These are phyloP conservation scores for Solanum chmielewskii DNA, from an alignment of 257 asterid species.

Conservation along the genomic window DNA sequence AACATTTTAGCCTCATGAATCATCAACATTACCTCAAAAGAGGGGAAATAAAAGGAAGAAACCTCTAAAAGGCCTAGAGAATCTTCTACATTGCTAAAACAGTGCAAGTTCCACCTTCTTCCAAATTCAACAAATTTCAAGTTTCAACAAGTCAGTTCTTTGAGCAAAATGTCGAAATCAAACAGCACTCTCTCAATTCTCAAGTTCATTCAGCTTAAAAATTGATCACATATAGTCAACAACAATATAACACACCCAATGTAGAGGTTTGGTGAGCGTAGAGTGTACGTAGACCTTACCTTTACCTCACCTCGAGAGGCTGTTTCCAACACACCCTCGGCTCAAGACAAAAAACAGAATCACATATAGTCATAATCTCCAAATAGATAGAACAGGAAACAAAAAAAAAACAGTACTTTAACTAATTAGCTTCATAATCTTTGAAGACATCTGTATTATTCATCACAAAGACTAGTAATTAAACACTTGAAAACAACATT, in stretches of 20 bases:
- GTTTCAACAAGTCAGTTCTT: not conserved
- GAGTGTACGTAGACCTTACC: not conserved
- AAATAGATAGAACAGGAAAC: not conserved
- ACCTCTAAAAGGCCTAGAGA: constrained; percentile 44
- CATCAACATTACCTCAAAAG: constrained; percentile 4
- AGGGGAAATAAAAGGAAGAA: not conserved
- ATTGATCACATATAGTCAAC: not conserved
- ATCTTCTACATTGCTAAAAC: constrained; percentile 97
- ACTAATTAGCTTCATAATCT: not conserved
- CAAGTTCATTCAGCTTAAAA: not conserved
- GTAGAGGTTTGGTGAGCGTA: not conserved
- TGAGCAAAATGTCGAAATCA: not conserved
- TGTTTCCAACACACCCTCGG: not conserved
- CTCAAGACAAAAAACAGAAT: not conserved
- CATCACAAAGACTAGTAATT: not conserved
- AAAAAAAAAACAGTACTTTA: not conserved
- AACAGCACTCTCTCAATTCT: not conserved
- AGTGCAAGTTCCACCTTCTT: constrained; percentile 85
- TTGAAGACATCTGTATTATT: not conserved
- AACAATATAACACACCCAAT: not conserved
- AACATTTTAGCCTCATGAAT: not conserved
- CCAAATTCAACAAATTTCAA: constrained; percentile 48
- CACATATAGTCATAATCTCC: not conserved
- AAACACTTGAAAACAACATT: not conserved
- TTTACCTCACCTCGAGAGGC: not conserved